phyloP scores from a whole-genome alignment of 2,329 filamentous ascomycete species.

The Colletotrichum higginsianum region DNA sequence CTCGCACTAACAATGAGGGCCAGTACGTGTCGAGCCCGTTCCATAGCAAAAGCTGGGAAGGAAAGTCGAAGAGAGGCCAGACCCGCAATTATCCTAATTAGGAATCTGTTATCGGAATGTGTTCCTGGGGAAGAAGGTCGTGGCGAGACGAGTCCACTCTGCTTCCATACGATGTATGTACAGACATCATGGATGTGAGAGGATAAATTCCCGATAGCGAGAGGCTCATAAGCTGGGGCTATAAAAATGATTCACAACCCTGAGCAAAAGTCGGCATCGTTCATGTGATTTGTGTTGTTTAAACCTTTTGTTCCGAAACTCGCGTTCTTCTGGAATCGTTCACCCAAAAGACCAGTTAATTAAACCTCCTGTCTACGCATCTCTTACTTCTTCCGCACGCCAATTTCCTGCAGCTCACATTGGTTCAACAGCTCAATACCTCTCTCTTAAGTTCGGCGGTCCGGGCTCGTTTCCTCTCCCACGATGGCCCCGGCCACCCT shows the following conservation, averaged over 20 bases:
- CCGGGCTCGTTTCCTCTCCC: too few species aligned
- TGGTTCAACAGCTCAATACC: too few species aligned
- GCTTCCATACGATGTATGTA: background rate
- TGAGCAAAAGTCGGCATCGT: background rate
- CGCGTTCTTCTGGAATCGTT: too few species aligned
- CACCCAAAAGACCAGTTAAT: too few species aligned
- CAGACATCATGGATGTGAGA: background rate
- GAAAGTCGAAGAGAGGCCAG: constrained; percentile 26
- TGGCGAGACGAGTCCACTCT: constrained; percentile 9
- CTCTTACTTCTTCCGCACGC: too few species aligned
- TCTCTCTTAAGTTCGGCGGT: too few species aligned
- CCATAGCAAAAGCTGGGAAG: constrained; percentile 9
- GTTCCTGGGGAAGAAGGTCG: constrained; percentile 19
- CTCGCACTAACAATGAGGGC: background rate
- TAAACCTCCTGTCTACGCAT: background rate
- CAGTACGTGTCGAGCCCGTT: background rate
- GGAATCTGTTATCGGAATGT: background rate
- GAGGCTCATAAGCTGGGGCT: background rate
- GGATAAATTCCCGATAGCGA: background rate
- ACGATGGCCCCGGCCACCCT: constrained; percentile 32
- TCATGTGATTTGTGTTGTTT: too few species aligned
- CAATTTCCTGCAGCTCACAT: background rate
- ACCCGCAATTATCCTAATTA: background rate
- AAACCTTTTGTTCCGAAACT: too few species aligned
- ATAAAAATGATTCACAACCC: background rate